Percentiles rank a stretch among this genome's conserved stretches.
Evolutionary conservation across 2,329 filamentous ascomycete species (phyloP).

Genomic region (Chaetomium globosum): DNA sequence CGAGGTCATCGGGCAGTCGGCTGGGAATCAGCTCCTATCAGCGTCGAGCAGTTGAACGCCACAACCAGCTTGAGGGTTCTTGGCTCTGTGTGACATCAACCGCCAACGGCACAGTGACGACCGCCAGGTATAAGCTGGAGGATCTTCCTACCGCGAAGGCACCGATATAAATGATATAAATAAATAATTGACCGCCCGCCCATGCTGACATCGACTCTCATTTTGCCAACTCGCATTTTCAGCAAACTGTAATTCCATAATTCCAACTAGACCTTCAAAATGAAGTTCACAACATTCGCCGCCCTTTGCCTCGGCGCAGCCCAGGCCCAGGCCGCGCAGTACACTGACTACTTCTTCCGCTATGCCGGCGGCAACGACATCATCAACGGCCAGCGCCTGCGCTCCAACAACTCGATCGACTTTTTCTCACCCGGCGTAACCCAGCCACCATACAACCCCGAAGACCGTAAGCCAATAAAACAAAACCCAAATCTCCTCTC

Average conservation of each 20-base stretch:
- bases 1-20: constrained; percentile 2
- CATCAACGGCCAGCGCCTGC: constrained; percentile 29
- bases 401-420: constrained; percentile 29
- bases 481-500: too few relatives aligned
- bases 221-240: too few relatives aligned
- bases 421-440: constrained; percentile 28
- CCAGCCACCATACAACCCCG: constrained; percentile 27
- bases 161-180: background rate
- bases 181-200: background rate
- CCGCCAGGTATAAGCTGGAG: constrained; percentile 11
- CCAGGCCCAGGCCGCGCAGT: background rate
- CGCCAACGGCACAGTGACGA: background rate
- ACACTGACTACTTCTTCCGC: constrained; percentile 32
- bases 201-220: background rate
- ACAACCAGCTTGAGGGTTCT: background rate
- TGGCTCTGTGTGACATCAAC: constrained; percentile 1
- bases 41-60: constrained; percentile 7
- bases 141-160: background rate
- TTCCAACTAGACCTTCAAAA: constrained; percentile 13
- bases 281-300: constrained; percentile 22
- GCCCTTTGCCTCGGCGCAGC: constrained; percentile 2
- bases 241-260: background rate
- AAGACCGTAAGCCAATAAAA: background rate
- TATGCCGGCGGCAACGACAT: constrained; percentile 23
- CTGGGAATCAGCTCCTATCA: background rate